phyloP scores from a whole-genome alignment of 1,284 basidiomycete genomes.

The Polyporus tsugae region DNA sequence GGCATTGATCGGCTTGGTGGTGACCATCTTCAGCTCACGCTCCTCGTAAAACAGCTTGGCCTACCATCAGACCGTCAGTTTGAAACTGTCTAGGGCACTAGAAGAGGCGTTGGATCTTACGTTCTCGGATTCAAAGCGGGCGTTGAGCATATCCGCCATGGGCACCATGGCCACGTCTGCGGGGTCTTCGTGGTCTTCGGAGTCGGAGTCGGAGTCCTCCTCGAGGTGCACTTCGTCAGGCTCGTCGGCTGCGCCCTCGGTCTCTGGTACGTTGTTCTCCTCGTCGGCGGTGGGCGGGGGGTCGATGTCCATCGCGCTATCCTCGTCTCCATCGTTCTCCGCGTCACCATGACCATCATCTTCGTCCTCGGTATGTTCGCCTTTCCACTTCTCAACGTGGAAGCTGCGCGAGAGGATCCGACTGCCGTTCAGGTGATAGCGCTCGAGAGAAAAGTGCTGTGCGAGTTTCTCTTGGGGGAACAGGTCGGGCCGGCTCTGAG shows the following conservation, averaged over 20 bases:
- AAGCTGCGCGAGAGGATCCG: slow-evolving; percentile 95
- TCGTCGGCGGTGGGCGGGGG: slow-evolving; percentile 58
- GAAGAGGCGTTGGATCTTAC: slow-evolving; percentile 52
- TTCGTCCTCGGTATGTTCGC: slow-evolving; percentile 44
- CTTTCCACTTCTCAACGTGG: slow-evolving; percentile 70
- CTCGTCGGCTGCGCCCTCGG: slow-evolving; percentile 41
- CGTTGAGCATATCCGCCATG: slow-evolving; percentile 96
- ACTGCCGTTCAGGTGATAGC: slow-evolving; percentile 92
- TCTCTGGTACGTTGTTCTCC: slow-evolving; percentile 12
- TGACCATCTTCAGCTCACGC: slow-evolving; percentile 79
- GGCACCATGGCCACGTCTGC: slow-evolving; percentile 93
- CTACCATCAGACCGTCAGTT: slow-evolving; percentile 49
- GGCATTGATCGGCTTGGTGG: slow-evolving; percentile 76
- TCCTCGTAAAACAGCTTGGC: slow-evolving; percentile 88
- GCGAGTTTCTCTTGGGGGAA: slow-evolving; percentile 63
- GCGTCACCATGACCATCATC: slow-evolving; percentile 60
- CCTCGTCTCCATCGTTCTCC: slow-evolving; percentile 40
- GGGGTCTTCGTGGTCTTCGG: slow-evolving; percentile 70
- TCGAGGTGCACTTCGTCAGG: slow-evolving; percentile 32
- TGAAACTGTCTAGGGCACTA: too few species aligned
- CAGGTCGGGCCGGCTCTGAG: slow-evolving; percentile 72
- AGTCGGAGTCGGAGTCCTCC: slow-evolving; percentile 53
- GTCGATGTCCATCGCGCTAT: slow-evolving; percentile 48
- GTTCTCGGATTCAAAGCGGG: slow-evolving; percentile 87
- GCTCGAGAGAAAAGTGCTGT: slow-evolving; percentile 72